Conservation (phyloP, 2,329 filamentous ascomycete genomes). For the Fusarium illudens region DNA sequence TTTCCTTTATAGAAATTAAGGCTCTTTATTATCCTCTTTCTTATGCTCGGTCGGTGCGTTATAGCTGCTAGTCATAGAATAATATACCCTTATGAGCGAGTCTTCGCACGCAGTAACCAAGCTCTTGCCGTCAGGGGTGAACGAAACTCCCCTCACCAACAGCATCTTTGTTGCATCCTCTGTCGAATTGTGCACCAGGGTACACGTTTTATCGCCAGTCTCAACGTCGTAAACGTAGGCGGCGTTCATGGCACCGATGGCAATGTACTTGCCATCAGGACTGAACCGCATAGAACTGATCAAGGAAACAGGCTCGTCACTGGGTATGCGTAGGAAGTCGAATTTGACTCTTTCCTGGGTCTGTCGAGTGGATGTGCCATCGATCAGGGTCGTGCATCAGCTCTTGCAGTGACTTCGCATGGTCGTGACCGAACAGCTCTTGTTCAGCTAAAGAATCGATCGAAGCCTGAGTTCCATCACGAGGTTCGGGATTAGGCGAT, state of each 20-base stretch:
- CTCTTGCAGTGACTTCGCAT: neutral
- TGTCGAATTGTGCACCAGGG: neutral
- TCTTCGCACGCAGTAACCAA: neutral
- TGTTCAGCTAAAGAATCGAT: neutral
- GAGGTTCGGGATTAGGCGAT: neutral
- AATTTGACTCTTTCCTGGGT: neutral
- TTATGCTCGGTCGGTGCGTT: no score
- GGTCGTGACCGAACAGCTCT: neutral
- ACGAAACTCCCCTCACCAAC: neutral
- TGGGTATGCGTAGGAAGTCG: neutral
- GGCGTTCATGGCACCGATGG: neutral
- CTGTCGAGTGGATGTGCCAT: neutral
- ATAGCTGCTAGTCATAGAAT: no score
- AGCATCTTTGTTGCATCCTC: neutral
- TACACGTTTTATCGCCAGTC: neutral
- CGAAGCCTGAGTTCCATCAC: neutral
- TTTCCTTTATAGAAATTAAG: no score
- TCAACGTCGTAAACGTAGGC: neutral
- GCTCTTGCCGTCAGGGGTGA: neutral
- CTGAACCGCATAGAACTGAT: neutral
- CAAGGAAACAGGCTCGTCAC: neutral
- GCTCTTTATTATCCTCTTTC: no score
- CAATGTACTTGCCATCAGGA: neutral
- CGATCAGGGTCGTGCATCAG: neutral
- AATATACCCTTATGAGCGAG: neutral